phyloP scores from a whole-genome alignment of 179 eudicot species.

The Vitellaria paradoxa region DNA sequence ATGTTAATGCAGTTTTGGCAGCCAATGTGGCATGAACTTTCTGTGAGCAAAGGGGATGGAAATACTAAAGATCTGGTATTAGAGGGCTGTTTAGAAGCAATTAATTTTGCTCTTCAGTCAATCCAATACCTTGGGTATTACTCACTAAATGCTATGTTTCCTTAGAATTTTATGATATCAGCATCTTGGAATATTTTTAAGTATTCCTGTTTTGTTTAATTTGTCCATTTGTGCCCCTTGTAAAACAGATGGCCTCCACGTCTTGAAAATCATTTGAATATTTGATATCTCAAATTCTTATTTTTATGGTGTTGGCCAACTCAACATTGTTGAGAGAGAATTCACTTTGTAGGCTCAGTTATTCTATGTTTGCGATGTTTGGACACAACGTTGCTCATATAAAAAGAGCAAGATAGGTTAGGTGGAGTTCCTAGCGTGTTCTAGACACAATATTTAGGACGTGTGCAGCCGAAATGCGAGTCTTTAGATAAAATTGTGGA shows the following conservation, averaged over 20 bases:
- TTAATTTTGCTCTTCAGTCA: conserved; percentile 76
- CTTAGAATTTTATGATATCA: background rate
- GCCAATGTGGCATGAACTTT: conserved; percentile 59
- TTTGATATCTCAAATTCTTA: background rate
- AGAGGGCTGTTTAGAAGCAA: conserved; percentile 62
- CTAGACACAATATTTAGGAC: background rate
- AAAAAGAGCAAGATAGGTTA: background rate
- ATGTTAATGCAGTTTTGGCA: conserved; percentile 71
- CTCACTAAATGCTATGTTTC: background rate
- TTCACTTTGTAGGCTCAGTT: background rate
- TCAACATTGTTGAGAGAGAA: background rate
- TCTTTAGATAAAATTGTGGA: too few species aligned
- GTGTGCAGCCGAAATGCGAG: background rate
- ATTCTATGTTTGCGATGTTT: too few species aligned
- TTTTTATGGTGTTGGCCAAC: background rate
- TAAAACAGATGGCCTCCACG: background rate
- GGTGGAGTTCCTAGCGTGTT: background rate
- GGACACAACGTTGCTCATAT: background rate
- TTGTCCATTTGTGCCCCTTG: background rate
- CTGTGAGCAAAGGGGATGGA: conserved; percentile 37
- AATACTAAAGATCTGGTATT: conserved; percentile 38
- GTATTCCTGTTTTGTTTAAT: background rate
- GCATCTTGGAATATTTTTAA: background rate
- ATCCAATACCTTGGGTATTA: conserved; percentile 84
- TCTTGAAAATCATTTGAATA: background rate